phyloP scores from a whole-genome alignment of 2,329 filamentous ascomycete species.

The Ustulina deusta region DNA sequence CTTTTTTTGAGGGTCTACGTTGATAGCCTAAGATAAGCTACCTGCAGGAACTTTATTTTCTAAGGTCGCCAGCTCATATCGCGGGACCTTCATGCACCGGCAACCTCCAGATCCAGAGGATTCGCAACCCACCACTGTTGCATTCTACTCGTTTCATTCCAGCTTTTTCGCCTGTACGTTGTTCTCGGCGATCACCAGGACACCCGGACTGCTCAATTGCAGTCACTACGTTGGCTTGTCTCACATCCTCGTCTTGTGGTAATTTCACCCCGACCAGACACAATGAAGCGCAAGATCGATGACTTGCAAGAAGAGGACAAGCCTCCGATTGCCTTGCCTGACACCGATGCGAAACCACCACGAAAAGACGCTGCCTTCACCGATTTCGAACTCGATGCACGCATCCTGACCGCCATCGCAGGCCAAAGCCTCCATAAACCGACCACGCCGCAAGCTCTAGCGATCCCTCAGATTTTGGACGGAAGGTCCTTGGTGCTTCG shows the following conservation, averaged over 20 bases:
- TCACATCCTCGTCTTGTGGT: neutral
- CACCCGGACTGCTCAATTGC: neutral
- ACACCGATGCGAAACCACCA: slow-evolving; percentile 25
- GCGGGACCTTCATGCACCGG: neutral
- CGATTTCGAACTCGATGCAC: slow-evolving; percentile 82
- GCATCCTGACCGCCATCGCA: slow-evolving; percentile 86
- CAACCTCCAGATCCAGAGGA: neutral
- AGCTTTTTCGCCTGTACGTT: neutral
- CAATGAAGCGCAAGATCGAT: slow-evolving; percentile 73
- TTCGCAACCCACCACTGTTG: neutral
- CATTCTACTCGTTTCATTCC: neutral
- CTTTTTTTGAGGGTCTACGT: neutral
- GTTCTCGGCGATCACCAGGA: neutral
- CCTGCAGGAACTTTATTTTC: slow-evolving; percentile 22
- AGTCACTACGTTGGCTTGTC: neutral
- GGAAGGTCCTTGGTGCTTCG: slow-evolving; percentile 92
- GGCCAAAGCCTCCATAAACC: slow-evolving; percentile 86
- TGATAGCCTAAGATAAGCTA: slow-evolving; percentile 25
- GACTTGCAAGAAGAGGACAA: slow-evolving; percentile 62
- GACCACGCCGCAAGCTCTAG: slow-evolving; percentile 87
- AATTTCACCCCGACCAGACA: neutral
- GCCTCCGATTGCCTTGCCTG: slow-evolving; percentile 46
- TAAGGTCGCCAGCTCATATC: slow-evolving; percentile 7
- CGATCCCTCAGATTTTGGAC: slow-evolving; percentile 87
- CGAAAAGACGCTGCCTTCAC: slow-evolving; percentile 70